phyloP scores from a whole-genome alignment of 495 filamentous ascomycete genomes.

The Viridothelium virens region DNA sequence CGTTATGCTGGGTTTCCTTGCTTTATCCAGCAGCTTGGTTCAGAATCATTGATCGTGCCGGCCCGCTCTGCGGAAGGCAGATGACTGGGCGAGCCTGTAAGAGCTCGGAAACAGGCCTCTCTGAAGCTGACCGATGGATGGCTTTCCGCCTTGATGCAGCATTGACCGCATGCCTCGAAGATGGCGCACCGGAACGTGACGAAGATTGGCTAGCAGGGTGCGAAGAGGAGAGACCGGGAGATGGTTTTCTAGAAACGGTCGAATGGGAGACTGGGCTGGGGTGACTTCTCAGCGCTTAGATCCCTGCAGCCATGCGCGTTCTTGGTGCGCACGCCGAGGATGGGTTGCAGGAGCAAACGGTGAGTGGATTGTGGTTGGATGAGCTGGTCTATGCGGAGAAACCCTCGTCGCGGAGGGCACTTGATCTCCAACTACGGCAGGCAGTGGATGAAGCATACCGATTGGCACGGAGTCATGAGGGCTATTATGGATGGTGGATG shows the following conservation, averaged over 20 bases:
- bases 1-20: background rate
- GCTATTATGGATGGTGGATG: background rate
- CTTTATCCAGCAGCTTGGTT: background rate
- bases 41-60: background rate
- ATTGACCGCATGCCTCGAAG: background rate
- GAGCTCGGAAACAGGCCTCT: background rate
- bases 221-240: background rate
- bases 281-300: conserved; percentile 2
- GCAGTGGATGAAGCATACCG: background rate
- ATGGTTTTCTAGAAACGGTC: conserved; percentile 7
- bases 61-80: background rate
- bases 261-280: background rate
- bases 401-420: background rate
- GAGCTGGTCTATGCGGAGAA: background rate
- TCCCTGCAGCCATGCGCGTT: conserved; percentile 8
- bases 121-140: background rate
- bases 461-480: background rate
- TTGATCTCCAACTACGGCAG: background rate
- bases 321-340: background rate
- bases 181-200: background rate
- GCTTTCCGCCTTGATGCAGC: background rate
- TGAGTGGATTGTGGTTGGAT: background rate
- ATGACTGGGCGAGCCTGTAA: background rate
- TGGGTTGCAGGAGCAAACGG: background rate
- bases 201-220: conserved; percentile 6